Base-by-base conservation (phyloP, 225 moss, liverwort and hornwort genomes). In the Ulota crispa region DNA sequence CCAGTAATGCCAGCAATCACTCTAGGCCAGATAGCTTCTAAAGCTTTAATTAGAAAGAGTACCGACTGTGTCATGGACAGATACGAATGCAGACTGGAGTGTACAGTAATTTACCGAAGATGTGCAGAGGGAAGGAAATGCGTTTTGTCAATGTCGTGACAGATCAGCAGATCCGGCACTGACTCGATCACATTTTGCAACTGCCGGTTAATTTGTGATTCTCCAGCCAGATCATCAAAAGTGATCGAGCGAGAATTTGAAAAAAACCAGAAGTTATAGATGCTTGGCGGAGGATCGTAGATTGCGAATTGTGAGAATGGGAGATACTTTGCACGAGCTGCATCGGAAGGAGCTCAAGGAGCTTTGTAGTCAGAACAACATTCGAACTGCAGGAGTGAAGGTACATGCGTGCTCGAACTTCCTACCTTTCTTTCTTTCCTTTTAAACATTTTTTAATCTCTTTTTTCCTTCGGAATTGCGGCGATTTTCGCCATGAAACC, bases 341-440 rank as follows among this genome's bases (percentile, higher is more conserved):
- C 81, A 87, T 50, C 85, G 89, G 43, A 90, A 87, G 87, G 83
- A 90, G 81, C 89, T 90, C 64, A 87, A 90, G 83, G 85, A 85
- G 28, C 85, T 90, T 27, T 90, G 89, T 26, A 73, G 26, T 28
- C 83, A 52, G 63, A 85, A 83, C 75, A 85, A 79, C 11, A 90
- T 90, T 62, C 89, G 89, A n/a, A 90, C 89, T 50, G 89, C 89
- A 9, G 89, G 89, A 67, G 89, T 90, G 31, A 90, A 90, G 89
- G 87, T 85, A 68, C 15, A 85, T 83, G 73, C 20, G 62, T 43
- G 55, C 18, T 52, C 3, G 11, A 31, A 12, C 11, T 21, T n/a
- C 13, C 7, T 20, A 12, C 15, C 4, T 47, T 8, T 15, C 50
- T 50, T 50, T 50, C 16, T 12, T 45, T 45, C 0, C 12, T 9